A percentile compares a stretch with the other conserved stretches of the same genome.
phyloP scores from a whole-genome alignment of 306 rosid species.

The Cicer bijugum region DNA sequence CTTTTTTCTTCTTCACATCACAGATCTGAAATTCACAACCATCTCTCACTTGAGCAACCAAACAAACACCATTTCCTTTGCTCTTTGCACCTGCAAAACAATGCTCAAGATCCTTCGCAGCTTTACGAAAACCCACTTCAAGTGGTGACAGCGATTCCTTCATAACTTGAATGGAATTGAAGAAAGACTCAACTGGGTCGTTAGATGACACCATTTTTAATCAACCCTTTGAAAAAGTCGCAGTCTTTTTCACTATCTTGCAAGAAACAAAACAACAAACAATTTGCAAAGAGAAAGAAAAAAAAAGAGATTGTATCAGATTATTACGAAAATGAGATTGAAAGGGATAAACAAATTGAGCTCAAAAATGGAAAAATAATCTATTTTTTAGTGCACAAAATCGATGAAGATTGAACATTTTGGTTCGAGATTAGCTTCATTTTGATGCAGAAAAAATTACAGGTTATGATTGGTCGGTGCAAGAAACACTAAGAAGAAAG shows the following conservation, averaged over 20 bases:
- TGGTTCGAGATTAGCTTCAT: constrained; percentile 44
- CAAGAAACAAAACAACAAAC: constrained; percentile 6
- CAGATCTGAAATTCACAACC: constrained; percentile 66
- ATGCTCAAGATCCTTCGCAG: constrained; percentile 87
- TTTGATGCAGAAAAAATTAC: constrained; percentile 9
- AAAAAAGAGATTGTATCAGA: constrained; percentile 38
- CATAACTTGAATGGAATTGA: constrained; percentile 80
- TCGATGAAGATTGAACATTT: constrained; percentile 42
- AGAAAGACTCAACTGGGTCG: constrained; percentile 85
- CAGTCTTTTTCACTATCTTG: constrained; percentile 28
- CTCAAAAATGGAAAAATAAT: constrained; percentile 37
- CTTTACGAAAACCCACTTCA: constrained; percentile 76
- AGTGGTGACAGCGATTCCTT: constrained; percentile 81
- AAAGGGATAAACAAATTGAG: constrained; percentile 25
- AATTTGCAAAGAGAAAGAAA: neutral
- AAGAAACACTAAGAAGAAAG: neutral
- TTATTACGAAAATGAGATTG: constrained; percentile 46
- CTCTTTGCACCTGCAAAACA: constrained; percentile 70
- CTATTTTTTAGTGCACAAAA: constrained; percentile 37
- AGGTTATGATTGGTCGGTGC: neutral
- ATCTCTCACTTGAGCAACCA: constrained; percentile 57
- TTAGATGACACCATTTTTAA: constrained; percentile 76
- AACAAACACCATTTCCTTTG: constrained; percentile 54
- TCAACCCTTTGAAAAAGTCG: constrained; percentile 47
- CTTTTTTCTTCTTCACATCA: constrained; percentile 65